phyloP scores from a whole-genome alignment of 345 rosid species.

The Noccaea bulbosa region DNA sequence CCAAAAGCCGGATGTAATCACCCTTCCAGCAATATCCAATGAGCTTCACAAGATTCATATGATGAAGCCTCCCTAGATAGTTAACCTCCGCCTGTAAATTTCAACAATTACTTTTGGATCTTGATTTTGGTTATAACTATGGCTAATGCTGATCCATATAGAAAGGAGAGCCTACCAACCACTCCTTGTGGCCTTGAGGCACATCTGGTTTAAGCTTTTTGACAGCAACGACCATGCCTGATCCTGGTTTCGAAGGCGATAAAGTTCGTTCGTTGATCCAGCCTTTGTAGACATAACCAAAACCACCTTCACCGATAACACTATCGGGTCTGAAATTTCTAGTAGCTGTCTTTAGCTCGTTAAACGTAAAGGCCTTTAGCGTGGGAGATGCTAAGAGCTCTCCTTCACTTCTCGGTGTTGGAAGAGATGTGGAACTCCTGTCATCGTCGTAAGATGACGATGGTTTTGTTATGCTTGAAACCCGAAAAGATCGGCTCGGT shows the following conservation, averaged over 20 bases:
- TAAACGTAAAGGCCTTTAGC: constrained; percentile 71
- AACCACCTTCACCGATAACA: constrained; percentile 92
- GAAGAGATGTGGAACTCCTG: constrained; percentile 42
- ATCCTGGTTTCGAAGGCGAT: constrained; percentile 72
- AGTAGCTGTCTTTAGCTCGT: constrained; percentile 77
- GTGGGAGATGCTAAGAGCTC: constrained; percentile 76
- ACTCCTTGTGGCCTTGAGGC: constrained; percentile 92
- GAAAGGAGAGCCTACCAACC: constrained; percentile 66
- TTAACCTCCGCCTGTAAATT: constrained; percentile 75
- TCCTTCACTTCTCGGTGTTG: constrained; percentile 74
- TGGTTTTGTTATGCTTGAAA: constrained; percentile 58
- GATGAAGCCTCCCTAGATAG: constrained; percentile 86
- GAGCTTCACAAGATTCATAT: constrained; percentile 82
- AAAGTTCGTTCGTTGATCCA: constrained; percentile 74
- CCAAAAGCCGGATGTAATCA: constrained; percentile 67
- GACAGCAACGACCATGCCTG: constrained; percentile 89
- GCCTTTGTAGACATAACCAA: constrained; percentile 86
- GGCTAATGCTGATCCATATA: constrained; percentile 8
- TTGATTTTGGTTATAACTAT: background rate
- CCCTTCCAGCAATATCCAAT: constrained; percentile 87
- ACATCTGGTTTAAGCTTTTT: constrained; percentile 88
- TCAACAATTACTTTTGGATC: background rate
- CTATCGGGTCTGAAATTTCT: constrained; percentile 83
- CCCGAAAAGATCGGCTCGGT: constrained; percentile 49
- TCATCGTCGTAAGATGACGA: constrained; percentile 46